A percentile compares a stretch with the other conserved stretches of the same genome.
Conservation (phyloP, 2,329 filamentous ascomycete genomes). For the Botrytis byssoidea region DNA sequence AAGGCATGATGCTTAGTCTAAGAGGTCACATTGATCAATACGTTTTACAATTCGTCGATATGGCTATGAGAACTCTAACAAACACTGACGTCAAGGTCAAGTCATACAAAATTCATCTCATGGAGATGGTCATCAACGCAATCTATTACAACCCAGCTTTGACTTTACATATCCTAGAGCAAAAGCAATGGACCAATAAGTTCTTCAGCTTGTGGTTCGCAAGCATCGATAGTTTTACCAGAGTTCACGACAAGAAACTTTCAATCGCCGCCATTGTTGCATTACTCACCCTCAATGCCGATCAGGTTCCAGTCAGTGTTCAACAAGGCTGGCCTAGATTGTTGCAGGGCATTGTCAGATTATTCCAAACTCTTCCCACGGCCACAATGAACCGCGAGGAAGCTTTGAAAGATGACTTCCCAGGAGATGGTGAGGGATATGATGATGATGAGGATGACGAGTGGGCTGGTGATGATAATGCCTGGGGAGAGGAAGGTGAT, state of each 20-base stretch:
- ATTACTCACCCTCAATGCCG: constrained; percentile 73
- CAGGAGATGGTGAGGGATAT: constrained; percentile 59
- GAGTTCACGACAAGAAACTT: constrained; percentile 98
- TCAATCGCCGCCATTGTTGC: constrained; percentile 91
- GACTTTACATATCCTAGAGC: constrained; percentile 82
- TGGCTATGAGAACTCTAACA: constrained; percentile 81
- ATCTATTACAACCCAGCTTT: constrained; percentile 95
- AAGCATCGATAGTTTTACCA: constrained; percentile 86
- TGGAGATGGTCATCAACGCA: constrained; percentile 98
- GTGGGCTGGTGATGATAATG: constrained; percentile 77
- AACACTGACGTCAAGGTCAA: constrained; percentile 80
- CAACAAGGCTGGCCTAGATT: constrained; percentile 93
- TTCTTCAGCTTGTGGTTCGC: constrained; percentile 99
- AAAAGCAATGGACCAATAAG: constrained; percentile 93
- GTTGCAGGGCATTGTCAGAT: constrained; percentile 75
- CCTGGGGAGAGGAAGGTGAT: constrained; percentile 70
- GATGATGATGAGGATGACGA: constrained; percentile 72
- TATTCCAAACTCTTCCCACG: constrained; percentile 87
- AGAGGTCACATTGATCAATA: constrained; percentile 85
- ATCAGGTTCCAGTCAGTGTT: constrained; percentile 86
- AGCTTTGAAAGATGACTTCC: constrained; percentile 83
- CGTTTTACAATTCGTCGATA: constrained; percentile 79
- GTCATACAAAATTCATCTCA: constrained; percentile 90
- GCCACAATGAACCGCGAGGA: constrained; percentile 92
- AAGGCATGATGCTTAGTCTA: constrained; percentile 95